These are phyloP conservation scores for Xylaria bambusicola DNA, from an alignment of 495 filamentous ascomycete genomes.

Conservation along the genomic window DNA sequence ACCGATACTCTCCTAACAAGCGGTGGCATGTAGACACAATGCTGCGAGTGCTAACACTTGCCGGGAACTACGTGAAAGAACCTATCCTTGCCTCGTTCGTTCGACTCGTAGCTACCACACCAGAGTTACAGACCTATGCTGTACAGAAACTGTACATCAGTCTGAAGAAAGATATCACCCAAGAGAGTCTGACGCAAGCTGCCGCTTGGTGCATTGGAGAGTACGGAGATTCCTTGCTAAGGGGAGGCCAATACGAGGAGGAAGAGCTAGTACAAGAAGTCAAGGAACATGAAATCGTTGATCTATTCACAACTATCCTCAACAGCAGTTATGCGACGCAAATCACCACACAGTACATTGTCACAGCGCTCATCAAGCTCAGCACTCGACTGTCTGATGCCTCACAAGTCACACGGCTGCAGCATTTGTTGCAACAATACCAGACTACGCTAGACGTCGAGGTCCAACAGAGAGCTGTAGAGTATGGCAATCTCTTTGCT, in stretches of 20 bases:
- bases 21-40: conserved; percentile 98
- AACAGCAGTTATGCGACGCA: conserved; percentile 91
- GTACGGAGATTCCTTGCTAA: conserved; percentile 85
- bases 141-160: conserved; percentile 90
- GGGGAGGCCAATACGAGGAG: conserved; percentile 91
- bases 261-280: conserved; percentile 90
- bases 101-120: conserved; percentile 89
- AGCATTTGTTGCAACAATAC: conserved; percentile 71
- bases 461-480: conserved; percentile 91
- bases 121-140: conserved; percentile 93
- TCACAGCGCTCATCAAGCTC: conserved; percentile 93
- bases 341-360: conserved; percentile 89
- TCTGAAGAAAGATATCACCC: conserved; percentile 93
- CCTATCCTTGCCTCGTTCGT: conserved; percentile 97
- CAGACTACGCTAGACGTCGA: conserved; percentile 88
- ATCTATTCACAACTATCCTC: conserved; percentile 86
- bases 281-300: conserved; percentile 85
- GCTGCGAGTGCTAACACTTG: conserved; percentile 88
- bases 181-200: conserved; percentile 90
- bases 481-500: conserved; percentile 90
- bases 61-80: conserved; percentile 96
- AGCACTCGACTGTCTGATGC: conserved; percentile 83
- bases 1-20: conserved; percentile 93
- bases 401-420: conserved; percentile 80
- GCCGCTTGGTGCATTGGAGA: conserved; percentile 99